A percentile compares a stretch with the other conserved stretches of the same genome.
Evolutionary conservation across 495 filamentous ascomycete species (phyloP).

Genomic region (Amorphotheca resinae): DNA sequence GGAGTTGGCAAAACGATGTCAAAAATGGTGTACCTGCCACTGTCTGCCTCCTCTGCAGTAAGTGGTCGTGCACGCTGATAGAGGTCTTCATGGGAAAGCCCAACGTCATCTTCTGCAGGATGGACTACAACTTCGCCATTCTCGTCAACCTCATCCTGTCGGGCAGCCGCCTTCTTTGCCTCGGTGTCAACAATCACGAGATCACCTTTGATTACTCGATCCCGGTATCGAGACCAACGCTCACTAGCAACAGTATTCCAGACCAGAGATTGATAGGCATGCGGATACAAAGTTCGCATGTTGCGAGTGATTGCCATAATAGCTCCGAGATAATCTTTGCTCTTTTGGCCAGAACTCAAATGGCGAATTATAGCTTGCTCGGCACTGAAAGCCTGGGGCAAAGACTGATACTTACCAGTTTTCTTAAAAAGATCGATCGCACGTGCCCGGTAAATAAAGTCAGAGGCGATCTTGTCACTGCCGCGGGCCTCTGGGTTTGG

Average conservation of each 20-base stretch:
- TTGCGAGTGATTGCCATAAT: conserved; percentile 63
- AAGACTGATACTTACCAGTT: conserved; percentile 41
- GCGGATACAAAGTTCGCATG: conserved; percentile 84
- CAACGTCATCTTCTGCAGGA: conserved; percentile 43
- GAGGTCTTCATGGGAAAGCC: conserved; percentile 39
- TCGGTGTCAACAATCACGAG: conserved; percentile 58
- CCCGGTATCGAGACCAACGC: conserved; percentile 62
- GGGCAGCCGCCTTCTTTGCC: conserved; percentile 29
- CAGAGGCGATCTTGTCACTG: conserved; percentile 38
- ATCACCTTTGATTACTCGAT: conserved; percentile 69
- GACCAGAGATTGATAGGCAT: conserved; percentile 87
- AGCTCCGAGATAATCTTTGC: conserved; percentile 63
- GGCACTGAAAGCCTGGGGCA: conserved; percentile 70
- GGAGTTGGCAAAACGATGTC: conserved; percentile 93
- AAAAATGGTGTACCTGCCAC: conserved; percentile 67
- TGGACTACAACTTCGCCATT: conserved; percentile 56
- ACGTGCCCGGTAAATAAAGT: conserved; percentile 64
- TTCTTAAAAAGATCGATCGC: conserved; percentile 61
- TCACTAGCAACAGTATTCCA: conserved; percentile 79
- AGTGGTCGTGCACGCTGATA: conserved; percentile 68
- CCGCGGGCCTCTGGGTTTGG: conserved; percentile 25
- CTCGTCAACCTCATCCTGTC: conserved; percentile 37
- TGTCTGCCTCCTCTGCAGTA: conserved; percentile 63
- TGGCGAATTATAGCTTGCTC: conserved; percentile 68
- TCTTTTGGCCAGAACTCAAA: conserved; percentile 33